Conservation (phyloP, 2,329 filamentous ascomycete species). For the Sclerotinia borealis region DNA sequence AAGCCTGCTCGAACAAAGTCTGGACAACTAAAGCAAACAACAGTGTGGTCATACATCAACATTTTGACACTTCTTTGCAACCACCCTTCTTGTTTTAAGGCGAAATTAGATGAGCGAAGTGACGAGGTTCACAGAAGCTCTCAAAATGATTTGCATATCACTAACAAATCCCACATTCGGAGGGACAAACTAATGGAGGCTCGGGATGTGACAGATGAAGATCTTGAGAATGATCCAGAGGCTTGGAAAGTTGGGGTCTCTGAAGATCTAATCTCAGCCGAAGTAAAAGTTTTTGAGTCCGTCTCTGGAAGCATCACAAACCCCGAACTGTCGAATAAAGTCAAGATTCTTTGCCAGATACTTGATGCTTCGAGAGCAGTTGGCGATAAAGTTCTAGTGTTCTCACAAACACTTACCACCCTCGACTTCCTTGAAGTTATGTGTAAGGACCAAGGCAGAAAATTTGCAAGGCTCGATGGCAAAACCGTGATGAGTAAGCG, state of each 20-base stretch:
- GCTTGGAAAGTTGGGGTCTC: constrained; percentile 28
- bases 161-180: background rate
- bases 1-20: constrained; percentile 26
- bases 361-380: constrained; percentile 54
- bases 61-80: constrained; percentile 50
- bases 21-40: constrained; percentile 35
- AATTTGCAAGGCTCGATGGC: constrained; percentile 61
- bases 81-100: constrained; percentile 43
- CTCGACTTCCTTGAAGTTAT: constrained; percentile 62
- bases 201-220: constrained; percentile 4
- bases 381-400: constrained; percentile 73
- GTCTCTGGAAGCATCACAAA: constrained; percentile 34
- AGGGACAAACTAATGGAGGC: background rate
- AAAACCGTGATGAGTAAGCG: constrained; percentile 49
- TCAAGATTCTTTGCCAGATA: constrained; percentile 61
- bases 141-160: background rate
- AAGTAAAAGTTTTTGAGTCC: constrained; percentile 7
- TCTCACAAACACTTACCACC: constrained; percentile 66
- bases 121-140: constrained; percentile 23
- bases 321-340: constrained; percentile 59
- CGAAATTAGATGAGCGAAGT: constrained; percentile 41
- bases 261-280: constrained; percentile 21
- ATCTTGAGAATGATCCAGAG: constrained; percentile 23
- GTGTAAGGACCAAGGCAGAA: constrained; percentile 44
- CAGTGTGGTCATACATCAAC: constrained; percentile 48